These are phyloP conservation scores for Sporothrix variecibatus DNA, from an alignment of 2,329 filamentous ascomycete species.

Conservation along the genomic window DNA sequence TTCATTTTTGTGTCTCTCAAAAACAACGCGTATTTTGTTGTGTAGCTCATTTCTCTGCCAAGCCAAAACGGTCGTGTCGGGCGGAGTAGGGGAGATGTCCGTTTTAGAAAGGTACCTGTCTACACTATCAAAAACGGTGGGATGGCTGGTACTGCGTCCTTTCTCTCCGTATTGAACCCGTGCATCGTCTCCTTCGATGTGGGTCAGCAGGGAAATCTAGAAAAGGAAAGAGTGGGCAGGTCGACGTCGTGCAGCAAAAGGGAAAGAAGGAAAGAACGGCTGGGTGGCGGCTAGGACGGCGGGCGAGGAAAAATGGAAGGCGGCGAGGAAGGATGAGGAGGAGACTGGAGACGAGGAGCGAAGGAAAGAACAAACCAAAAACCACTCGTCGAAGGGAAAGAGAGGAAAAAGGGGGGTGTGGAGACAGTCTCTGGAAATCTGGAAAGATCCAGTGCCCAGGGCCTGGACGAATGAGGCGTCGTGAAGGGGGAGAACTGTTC, in stretches of 20 bases:
- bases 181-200: slow-evolving; percentile 5
- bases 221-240: not conserved
- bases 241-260: not conserved
- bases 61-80: slow-evolving; percentile 7
- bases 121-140: not conserved
- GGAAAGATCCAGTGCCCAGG: slow-evolving; percentile 11
- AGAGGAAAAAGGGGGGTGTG: not conserved
- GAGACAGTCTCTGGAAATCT: slow-evolving; percentile 4
- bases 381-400: not conserved
- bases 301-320: slow-evolving; percentile 17
- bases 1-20: not conserved
- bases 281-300: slow-evolving; percentile 17
- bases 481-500: not conserved
- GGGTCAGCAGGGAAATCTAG: not conserved
- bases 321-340: not conserved
- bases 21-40: not conserved
- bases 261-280: slow-evolving; percentile 12
- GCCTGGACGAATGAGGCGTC: slow-evolving; percentile 4
- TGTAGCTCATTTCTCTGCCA: not conserved
- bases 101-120: not conserved
- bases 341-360: not conserved
- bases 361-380: not conserved
- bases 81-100: not conserved
- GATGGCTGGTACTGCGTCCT: not conserved
- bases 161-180: slow-evolving; percentile 9